A percentile compares a stretch with the other conserved stretches of the same genome.
These are phyloP conservation scores for Ramalina intermedia DNA, from an alignment of 495 filamentous ascomycete genomes.

Conservation along the genomic window DNA sequence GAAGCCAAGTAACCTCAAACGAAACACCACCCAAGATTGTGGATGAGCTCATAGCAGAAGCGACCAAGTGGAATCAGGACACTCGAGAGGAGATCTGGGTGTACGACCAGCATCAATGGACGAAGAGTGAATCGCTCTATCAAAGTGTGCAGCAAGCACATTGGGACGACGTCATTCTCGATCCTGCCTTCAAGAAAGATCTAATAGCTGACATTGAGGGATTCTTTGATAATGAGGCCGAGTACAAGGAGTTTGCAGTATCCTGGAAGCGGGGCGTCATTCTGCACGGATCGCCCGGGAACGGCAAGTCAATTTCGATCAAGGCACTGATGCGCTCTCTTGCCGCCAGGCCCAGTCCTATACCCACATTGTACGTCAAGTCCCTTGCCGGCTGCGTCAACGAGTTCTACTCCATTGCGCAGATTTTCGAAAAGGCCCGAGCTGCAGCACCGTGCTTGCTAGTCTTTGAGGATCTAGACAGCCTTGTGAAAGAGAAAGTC, in stretches of 20 bases:
- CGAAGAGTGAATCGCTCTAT: constrained; percentile 21
- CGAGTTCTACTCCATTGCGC: constrained; percentile 19
- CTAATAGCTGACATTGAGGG: constrained; percentile 25
- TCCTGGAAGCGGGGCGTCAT: constrained; percentile 26
- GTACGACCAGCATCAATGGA: constrained; percentile 26
- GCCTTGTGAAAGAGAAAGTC: constrained; percentile 35
- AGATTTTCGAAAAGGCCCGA: constrained; percentile 39
- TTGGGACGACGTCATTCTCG: constrained; percentile 33
- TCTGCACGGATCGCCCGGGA: constrained; percentile 30
- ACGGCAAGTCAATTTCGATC: constrained; percentile 55
- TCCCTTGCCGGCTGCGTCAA: constrained; percentile 22
- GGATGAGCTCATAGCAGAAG: constrained; percentile 23
- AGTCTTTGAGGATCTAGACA: constrained; percentile 56
- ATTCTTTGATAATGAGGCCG: constrained; percentile 28
- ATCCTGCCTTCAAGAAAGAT: constrained; percentile 28
- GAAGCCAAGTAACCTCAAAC: neutral
- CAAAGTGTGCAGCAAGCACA: constrained; percentile 24
- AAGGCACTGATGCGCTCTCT: constrained; percentile 52
- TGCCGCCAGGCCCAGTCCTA: constrained; percentile 22
- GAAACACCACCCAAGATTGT: constrained; percentile 9
- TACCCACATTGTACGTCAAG: constrained; percentile 45
- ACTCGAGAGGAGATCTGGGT: constrained; percentile 26
- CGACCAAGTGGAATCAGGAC: constrained; percentile 23
- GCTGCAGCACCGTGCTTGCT: constrained; percentile 28
- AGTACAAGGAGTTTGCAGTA: constrained; percentile 28